Evolutionary conservation across 1,284 basidiomycete genomes (phyloP).

Genomic region (Cutaneotrichosporon sp.): DNA sequence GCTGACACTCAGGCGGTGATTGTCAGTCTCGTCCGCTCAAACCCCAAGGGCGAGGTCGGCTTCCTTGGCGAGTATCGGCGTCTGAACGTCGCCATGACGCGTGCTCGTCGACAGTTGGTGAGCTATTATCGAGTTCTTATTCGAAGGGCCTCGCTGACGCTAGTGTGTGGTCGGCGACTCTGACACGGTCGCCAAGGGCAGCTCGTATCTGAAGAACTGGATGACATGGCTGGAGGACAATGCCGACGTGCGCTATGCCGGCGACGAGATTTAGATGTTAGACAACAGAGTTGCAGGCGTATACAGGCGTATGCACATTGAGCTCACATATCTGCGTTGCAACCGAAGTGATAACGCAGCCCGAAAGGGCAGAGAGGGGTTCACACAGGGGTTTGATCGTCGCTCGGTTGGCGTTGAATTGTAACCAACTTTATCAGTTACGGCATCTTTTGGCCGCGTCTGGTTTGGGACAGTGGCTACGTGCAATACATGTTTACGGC

Average conservation of each 20-base stretch:
- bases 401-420: too few species aligned
- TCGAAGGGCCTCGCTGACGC: neutral
- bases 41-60: constrained; percentile 75
- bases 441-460: neutral
- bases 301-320: too few species aligned
- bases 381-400: too few species aligned
- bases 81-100: constrained; percentile 92
- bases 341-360: too few species aligned
- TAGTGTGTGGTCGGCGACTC: constrained; percentile 89
- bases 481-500: neutral
- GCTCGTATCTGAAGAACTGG: constrained; percentile 78
- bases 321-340: too few species aligned
- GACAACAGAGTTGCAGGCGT: too few species aligned
- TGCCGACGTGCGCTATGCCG: constrained; percentile 81
- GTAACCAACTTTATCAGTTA: neutral
- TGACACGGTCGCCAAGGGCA: constrained; percentile 75
- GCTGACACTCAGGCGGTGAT: constrained; percentile 62
- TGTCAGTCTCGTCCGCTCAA: constrained; percentile 81
- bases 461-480: too few species aligned
- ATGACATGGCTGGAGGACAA: constrained; percentile 81
- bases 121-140: constrained; percentile 20
- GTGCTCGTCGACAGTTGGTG: constrained; percentile 82
- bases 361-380: too few species aligned
- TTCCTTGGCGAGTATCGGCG: constrained; percentile 85
- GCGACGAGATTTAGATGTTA: constrained; percentile 40